Base-by-base conservation (phyloP, 1,284 basidiomycete genomes). In the Ceraceosorus guamensis region DNA sequence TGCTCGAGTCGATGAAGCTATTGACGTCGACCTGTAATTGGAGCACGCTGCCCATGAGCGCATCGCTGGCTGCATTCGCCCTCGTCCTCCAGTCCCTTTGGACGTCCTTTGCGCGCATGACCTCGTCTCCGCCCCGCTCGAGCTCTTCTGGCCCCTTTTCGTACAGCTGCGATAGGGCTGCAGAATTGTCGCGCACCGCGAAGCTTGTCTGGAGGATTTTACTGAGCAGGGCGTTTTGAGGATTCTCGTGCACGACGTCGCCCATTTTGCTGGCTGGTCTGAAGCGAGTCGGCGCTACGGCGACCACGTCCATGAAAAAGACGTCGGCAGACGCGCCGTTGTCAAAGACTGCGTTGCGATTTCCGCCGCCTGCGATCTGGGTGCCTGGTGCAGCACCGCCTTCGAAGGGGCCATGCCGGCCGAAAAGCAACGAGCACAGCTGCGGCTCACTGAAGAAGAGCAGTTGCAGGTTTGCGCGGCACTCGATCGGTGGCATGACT, bases 11-110 rank as follows among this genome's bases (percentile, higher is more conserved):
- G 77, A 98, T 89, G 78, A 96, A 96, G 75, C 87, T 91, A 77
- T 98, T 98, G 66, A 98, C 91, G 64, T 93, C 88, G 55, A 90
- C 82, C 77, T 99, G 95, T 16, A 98, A 83, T 74, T 91, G 88
- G 61, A 96, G 84, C 57, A 98, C 79, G 3, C 84, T 79, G 70
- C 91, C 89, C 54, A 97, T 80, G 37, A 99, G 82, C 39, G 81
- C 78, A 43, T 84, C 82, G 75, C 77, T 77, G 44, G 85, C 73
- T 31, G 74, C 71, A 48, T 62, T 64, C 49, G 60, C 63, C 10
- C 56, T 52, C 24, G 67, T 60, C 32, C 60, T 59, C 33, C 46
- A 37, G 55, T 67, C 82, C 64, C 88, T 85, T 5, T 77, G 73
- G 13, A 62, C 46, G 35, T 68, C 61, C n/a, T 69, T 60, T 24